Conservation (phyloP, 352 stramenopile species). For the Pilasporangium apinafurcum region DNA sequence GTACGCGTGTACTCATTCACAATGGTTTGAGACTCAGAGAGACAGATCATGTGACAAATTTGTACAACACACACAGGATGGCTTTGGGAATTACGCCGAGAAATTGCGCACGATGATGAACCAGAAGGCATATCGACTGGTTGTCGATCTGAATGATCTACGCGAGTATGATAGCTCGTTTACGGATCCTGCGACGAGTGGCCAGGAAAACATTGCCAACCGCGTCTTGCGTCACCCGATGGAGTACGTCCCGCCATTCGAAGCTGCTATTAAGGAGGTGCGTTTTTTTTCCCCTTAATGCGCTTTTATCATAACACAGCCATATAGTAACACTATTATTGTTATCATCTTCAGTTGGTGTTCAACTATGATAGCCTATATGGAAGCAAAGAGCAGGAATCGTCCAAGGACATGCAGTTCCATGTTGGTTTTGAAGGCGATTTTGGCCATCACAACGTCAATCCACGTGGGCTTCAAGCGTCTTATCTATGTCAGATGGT, state of each 20-base stretch:
- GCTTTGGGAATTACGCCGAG: constrained; percentile 71
- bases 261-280: constrained; percentile 73
- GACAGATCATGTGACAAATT: too few species aligned
- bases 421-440: constrained; percentile 91
- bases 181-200: constrained; percentile 40
- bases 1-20: constrained; percentile 27
- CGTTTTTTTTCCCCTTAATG: not conserved
- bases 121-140: constrained; percentile 60
- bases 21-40: too few species aligned
- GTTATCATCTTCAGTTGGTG: constrained; percentile 23
- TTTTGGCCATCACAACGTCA: constrained; percentile 91
- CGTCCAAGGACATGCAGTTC: constrained; percentile 71
- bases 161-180: constrained; percentile 87
- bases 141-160: constrained; percentile 89
- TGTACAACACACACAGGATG: constrained; percentile 24
- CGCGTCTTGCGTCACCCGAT: constrained; percentile 70
- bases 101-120: constrained; percentile 82
- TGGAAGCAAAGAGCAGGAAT: constrained; percentile 66
- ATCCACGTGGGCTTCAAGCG: constrained; percentile 90
- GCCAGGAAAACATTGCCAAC: constrained; percentile 75
- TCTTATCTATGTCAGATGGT: constrained; percentile 93
- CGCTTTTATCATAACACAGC: not conserved
- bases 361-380: constrained; percentile 81
- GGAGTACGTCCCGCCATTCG: constrained; percentile 80
- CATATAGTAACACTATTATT: not conserved